Percentiles rank a stretch among this genome's conserved stretches.
phyloP scores from a whole-genome alignment of 352 stramenopile species.

The Phytopythium cucurbitacearum region DNA sequence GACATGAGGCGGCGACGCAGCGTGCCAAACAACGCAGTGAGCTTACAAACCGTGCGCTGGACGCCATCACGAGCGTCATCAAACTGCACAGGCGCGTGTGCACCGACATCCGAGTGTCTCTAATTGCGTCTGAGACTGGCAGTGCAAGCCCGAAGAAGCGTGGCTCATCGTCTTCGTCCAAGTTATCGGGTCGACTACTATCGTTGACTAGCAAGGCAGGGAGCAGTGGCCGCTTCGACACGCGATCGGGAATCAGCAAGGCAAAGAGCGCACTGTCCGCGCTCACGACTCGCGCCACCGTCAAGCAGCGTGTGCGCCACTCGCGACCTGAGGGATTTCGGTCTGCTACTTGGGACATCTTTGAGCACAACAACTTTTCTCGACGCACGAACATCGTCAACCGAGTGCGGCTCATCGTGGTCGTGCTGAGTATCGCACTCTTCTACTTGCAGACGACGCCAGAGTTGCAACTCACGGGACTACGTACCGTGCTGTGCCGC shows the following conservation, averaged over 20 bases:
- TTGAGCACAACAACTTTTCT: conserved; percentile 38
- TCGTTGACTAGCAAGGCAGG: background rate
- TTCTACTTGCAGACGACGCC: conserved; percentile 56
- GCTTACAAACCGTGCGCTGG: conserved; percentile 21
- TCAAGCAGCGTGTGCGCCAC: conserved; percentile 20
- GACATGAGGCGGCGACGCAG: conserved; percentile 13
- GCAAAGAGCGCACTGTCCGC: conserved; percentile 21
- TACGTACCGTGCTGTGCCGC: conserved; percentile 31
- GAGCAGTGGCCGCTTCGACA: background rate
- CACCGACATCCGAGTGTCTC: conserved; percentile 19
- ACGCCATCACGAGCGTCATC: conserved; percentile 25
- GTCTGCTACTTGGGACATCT: conserved; percentile 33
- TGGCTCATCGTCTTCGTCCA: background rate
- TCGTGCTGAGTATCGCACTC: conserved; percentile 38
- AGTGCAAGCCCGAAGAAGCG: background rate
- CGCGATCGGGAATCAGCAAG: conserved; percentile 8
- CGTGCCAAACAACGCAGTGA: conserved; percentile 29
- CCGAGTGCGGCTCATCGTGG: conserved; percentile 20
- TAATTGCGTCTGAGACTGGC: background rate
- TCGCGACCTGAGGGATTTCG: conserved; percentile 19
- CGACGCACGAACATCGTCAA: conserved; percentile 18
- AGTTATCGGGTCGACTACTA: background rate
- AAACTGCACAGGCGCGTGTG: conserved; percentile 38
- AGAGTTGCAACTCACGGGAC: conserved; percentile 41
- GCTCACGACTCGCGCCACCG: conserved; percentile 12